Base-by-base conservation (phyloP, 2,329 filamentous ascomycete species). In the Ophiostoma sp. region DNA sequence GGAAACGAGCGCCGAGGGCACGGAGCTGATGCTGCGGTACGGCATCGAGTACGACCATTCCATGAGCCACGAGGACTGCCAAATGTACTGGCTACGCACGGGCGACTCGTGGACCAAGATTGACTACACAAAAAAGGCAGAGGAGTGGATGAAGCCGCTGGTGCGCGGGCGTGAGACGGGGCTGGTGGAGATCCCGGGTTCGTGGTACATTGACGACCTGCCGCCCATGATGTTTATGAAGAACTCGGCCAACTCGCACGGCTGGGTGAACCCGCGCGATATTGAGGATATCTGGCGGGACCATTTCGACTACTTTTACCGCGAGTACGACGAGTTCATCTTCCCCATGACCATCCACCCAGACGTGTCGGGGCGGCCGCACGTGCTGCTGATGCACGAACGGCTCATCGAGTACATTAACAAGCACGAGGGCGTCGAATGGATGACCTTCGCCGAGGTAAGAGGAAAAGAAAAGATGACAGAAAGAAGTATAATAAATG, bases 281-380 rank as follows among this genome's bases (percentile, higher is more conserved):
- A 83, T 88, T 2, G 89, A 92, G 77, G 88, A 90, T 45, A 85
- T 91, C 45, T 91, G 89, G 89, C 82, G 86, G 66, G 88, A 91
- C 74, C 89, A 91, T 75, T 92, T 92, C 74, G 87, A 91, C 77
- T 93, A 93, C 81, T 93, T 92, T 78, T 94, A 94, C 79, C 85
- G 91, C 36, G 91, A 94, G 80, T 91, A 93, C 75, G 91, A 94
- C 77, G 90, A 92, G 77, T 93, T 93, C 75, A 87, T 93, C 70
- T 93, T 94, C 77, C 91, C 92, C 0, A 91, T 94, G 80, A 94
- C 92, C 0, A 91, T 93, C 48, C 92, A 94, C 80, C 92, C 92
- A 0, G 92, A 94, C 75, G 90, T 92, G 0, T 90, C 87, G 2
- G 92, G 92, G 0, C 85, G 91, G 22, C 92, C 92, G 0, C 92